Base-by-base conservation (phyloP, 1,284 basidiomycete genomes). In the Papiliotrema flavescens region DNA sequence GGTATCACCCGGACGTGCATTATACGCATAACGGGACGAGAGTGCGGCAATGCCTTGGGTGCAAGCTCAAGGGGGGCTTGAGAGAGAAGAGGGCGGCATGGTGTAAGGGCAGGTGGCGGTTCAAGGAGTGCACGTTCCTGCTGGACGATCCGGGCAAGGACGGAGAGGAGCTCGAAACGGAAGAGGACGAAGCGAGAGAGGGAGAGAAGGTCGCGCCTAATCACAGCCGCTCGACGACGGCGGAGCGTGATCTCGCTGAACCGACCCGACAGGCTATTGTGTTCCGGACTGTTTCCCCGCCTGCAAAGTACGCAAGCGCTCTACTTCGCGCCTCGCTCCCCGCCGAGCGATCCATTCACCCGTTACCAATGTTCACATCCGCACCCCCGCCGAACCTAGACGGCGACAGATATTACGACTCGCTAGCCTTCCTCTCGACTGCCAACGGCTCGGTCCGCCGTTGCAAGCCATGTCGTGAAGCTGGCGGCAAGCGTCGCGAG, bases 381-480 rank as follows among this genome's bases (percentile, higher is more conserved):
- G 28, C 39, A 40, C 17, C 39, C 20, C 39, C 39, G 15, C 11
- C 28, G 14, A 20, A n/a, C 23, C 37, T 44, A 41, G 24, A 19
- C 34, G 42, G 8, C 50, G 15, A 23, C 14, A 22, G 42, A 22
- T 44, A 44, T 22, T 8, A 20, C 20, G 42, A 44, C 3, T 19
- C 19, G 7, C 20, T 44, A 17, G 7, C 42, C 17, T 22, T 15
- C 23, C 3, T 22, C 14, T 20, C 42, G 15, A 9, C 37, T 20
- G 22, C 34, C 5, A 24, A 24, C 24, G 48, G 26, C 15, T 45
- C 40, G 35, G 39, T 32, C 40, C 52, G 43, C 39, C 51, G 23
- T 20, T 63, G 61, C 39, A 35, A 35, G 35, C 34, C 26, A 22
- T 63, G 61, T 47, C 37, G 53, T 3, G 24, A 24, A 19, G 56